Base-by-base conservation (phyloP, 139 green algal genomes). In the Chlorella sp. region DNA sequence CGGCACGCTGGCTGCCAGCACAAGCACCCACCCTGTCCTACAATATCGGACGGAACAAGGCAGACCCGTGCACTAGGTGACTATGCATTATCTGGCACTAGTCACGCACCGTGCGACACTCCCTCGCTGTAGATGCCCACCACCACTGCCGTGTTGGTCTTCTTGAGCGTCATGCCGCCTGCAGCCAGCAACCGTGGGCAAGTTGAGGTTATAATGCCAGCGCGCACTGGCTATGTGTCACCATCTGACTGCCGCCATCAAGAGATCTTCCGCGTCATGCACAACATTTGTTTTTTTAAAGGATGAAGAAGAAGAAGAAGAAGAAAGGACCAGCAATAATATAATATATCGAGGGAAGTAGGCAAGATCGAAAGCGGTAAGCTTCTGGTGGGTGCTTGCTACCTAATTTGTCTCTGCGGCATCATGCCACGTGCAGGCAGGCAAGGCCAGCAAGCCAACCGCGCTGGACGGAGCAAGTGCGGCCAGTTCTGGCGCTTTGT, bases 101-200 rank as follows among this genome's bases (percentile, higher is more conserved):
- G 39, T 22, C 48, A 64, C 18, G 7, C 1, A 26, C 91, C 95
- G 30, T 94, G 91, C 82, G 94, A 92, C 32, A 95, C 94, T 14
- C 92, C 94, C 83, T 96, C 90, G 21, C 87, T 83, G 86, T 98
- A 97, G 37, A 97, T 94, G 71, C 96, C 96, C 61, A 97, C 86
- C 19, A 98, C 94, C 42, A 98, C 53, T 0, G 94, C 95, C n/a
- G 89, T 95, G 30, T 85, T 92, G 39, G 95, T 97, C 90, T 96
- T 96, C 90, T 97, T 97, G 82, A 97, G 91, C n/a, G 92, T 96
- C 30, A 93, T 91, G 11, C 96, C 96, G 36, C 84, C 92, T 76
- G 90, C 89, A 86, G 22, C 18, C 15, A 16, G 11, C n/a, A 14
- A 48, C 28, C 4, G 32, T 16, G 11, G 26, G 16, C 11, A 24